Conservation (phyloP, 2,329 filamentous ascomycete genomes). For the Emergomyces orientalis region DNA sequence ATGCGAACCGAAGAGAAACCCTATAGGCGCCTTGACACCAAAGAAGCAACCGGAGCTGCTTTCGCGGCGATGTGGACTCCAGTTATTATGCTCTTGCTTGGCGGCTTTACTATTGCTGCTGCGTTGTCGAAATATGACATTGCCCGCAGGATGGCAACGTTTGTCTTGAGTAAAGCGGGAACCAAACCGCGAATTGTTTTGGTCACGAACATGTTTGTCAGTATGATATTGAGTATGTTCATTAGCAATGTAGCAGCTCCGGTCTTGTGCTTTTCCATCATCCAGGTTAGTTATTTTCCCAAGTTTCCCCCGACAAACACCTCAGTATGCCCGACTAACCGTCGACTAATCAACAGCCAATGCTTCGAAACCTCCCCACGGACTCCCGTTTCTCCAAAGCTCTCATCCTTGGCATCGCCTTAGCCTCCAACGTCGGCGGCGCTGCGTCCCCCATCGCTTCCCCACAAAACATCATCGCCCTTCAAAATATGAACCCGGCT, state of each 20-base stretch:
- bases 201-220: constrained; percentile 97
- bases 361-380: constrained; percentile 82
- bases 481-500: constrained; percentile 87
- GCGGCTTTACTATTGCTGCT: constrained; percentile 91
- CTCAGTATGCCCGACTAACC: constrained; percentile 9
- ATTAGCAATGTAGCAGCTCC: constrained; percentile 97
- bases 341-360: constrained; percentile 49
- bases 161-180: constrained; percentile 91
- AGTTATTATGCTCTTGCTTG: constrained; percentile 94
- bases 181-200: constrained; percentile 82
- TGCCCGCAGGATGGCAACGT: constrained; percentile 91
- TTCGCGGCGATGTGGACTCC: constrained; percentile 98
- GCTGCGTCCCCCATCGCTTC: constrained; percentile 96
- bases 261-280: constrained; percentile 94
- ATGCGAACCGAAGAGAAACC: constrained; percentile 67
- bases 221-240: constrained; percentile 96
- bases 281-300: constrained; percentile 54
- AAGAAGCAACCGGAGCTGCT: constrained; percentile 70
- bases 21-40: constrained; percentile 62
- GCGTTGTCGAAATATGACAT: constrained; percentile 96
- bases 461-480: constrained; percentile 91
- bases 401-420: constrained; percentile 85
- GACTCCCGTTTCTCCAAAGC: constrained; percentile 93
- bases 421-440: constrained; percentile 91
- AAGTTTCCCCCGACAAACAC: neutral